Evolutionary conservation across 179 eudicot genomes (phyloP).

Genomic region (Monotropa hypopitys): DNA sequence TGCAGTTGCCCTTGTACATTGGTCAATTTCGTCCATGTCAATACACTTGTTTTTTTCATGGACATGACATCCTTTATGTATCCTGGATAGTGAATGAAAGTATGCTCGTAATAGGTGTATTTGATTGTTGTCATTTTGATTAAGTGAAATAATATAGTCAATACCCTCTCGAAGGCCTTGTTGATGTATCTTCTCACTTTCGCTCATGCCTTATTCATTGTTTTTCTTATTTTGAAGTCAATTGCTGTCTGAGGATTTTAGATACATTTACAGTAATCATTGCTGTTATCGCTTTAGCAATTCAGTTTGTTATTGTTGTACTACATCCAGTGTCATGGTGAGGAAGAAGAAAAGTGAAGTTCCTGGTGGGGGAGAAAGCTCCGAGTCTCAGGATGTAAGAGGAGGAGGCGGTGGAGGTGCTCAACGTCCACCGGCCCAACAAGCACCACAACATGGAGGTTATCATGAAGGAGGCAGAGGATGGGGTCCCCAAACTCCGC

Average conservation of each 20-base stretch:
- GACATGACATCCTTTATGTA: neutral
- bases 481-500: conserved; percentile 28
- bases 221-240: neutral
- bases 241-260: neutral
- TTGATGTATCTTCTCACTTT: neutral
- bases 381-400: conserved; percentile 41
- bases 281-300: neutral
- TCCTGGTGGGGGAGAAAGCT: conserved; percentile 51
- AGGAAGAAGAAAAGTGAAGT: conserved; percentile 66
- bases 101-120: neutral
- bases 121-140: neutral
- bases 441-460: conserved; percentile 22
- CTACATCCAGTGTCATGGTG: conserved; percentile 41
- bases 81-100: neutral
- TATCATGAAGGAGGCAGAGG: conserved; percentile 44
- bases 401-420: conserved; percentile 28
- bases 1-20: too few species aligned
- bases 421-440: conserved; percentile 20
- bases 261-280: neutral
- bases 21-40: too few species aligned
- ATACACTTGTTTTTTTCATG: neutral
- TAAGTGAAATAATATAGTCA: too few species aligned
- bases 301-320: neutral
- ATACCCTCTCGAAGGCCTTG: too few species aligned
- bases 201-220: neutral